phyloP scores from a whole-genome alignment of 441 rosid genomes.

The Euphorbia schlechtendalii region DNA sequence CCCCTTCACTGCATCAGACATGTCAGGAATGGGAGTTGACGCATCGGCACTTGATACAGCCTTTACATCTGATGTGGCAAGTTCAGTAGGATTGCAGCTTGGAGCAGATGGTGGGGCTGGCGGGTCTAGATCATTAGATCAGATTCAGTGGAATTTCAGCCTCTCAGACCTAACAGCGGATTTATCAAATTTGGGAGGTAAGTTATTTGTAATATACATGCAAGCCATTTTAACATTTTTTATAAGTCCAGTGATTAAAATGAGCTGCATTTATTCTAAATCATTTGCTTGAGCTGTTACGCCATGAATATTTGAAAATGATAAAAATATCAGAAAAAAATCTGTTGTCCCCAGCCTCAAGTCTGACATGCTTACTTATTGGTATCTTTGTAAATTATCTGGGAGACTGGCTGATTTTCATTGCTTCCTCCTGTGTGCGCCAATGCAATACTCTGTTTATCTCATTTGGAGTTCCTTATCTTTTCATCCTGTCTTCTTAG shows the following conservation, averaged over 20 bases:
- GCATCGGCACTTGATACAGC: constrained; percentile 81
- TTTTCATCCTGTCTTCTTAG: no score
- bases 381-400: not conserved
- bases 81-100: constrained; percentile 82
- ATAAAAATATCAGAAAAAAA: no score
- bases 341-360: no score
- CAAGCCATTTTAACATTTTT: not conserved
- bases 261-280: not conserved
- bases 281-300: not conserved
- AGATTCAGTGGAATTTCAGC: constrained; percentile 91
- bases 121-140: constrained; percentile 73
- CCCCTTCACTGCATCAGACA: constrained; percentile 77
- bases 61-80: constrained; percentile 78
- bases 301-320: no score
- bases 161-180: constrained; percentile 87
- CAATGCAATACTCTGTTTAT: no score
- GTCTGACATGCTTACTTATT: no score
- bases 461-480: no score
- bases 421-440: no score
- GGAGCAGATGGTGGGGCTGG: constrained; percentile 69
- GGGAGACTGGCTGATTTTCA: no score
- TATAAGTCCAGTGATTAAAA: not conserved
- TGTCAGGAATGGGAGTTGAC: constrained; percentile 89
- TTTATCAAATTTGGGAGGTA: constrained; percentile 92
- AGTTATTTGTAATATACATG: constrained; percentile 17